Evolutionary conservation across 257 asterid genomes (phyloP), one percentile per base, ranked within the genome.

Genomic region (Rubia yunnanensis): DNA sequence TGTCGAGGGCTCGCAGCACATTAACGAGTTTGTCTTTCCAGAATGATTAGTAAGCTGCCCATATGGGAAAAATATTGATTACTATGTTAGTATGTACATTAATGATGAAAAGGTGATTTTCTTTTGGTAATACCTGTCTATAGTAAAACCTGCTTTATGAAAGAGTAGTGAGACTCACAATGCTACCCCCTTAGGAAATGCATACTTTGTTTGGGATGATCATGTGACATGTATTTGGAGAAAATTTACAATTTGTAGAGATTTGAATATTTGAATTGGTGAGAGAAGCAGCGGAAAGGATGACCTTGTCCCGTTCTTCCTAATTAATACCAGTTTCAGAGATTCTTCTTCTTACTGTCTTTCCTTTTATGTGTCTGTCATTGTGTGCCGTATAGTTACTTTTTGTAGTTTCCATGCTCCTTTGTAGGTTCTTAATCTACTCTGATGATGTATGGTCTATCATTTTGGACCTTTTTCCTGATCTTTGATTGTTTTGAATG

Each of bases 401-500:
- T 52, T 11, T 58, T 6, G 14, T 69, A 31, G 7, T 58, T 44
- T 27, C 35, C 26, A 5, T 49, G 17, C 20, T 60, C 27, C 32
- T 50, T 18, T 10, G 31, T 55, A 39, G 28, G 20, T 36, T 56
- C 22, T 28, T 26, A 35, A 55, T 4, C 5, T 26, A 41, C 36
- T 58, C n/a, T 10, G 48, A 26, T 72, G 36, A 62, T 30, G 52
- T 59, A 3, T 7, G 35, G 24, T 15, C 26, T 65, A 63, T 31
- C 27, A 20, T 50, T 23, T 68, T 75, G 36, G 48, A 55, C 56
- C 39, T 20, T 10, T 49, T 58, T 22, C 63, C 76, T 77, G 72
- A 77, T 77, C 54, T 80, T 32, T 70, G 66, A 20, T 63, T 49
- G 64, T 70, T 70, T 71, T 69, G 48, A 70, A 64, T 78, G 72